phyloP scores from a whole-genome alignment of 2,329 filamentous ascomycete genomes.

The Colletotrichum musae region DNA sequence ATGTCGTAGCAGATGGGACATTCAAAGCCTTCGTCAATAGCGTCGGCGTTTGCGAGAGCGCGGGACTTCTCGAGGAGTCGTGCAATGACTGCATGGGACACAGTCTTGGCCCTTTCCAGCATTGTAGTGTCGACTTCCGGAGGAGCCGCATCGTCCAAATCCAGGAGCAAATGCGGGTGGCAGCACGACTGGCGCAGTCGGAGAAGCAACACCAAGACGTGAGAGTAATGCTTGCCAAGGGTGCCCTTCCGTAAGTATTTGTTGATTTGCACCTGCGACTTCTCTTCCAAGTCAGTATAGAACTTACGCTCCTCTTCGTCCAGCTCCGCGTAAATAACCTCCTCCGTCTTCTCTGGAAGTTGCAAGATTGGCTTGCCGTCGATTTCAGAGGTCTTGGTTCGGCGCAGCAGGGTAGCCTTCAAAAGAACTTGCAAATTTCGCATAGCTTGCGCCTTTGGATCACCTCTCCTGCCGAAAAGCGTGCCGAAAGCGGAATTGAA shows the following conservation, averaged over 20 bases:
- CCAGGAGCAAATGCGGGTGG: constrained; percentile 78
- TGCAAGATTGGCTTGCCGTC: constrained; percentile 83
- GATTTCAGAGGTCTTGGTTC: constrained; percentile 84
- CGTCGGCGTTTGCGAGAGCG: constrained; percentile 53
- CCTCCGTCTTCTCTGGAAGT: constrained; percentile 76
- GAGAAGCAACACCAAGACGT: constrained; percentile 83
- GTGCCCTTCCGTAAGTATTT: constrained; percentile 79
- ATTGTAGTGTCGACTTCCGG: constrained; percentile 64
- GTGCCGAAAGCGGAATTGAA: constrained; percentile 70
- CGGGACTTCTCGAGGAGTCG: constrained; percentile 65
- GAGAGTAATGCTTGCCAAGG: constrained; percentile 81
- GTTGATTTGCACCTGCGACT: constrained; percentile 80
- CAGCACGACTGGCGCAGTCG: constrained; percentile 87
- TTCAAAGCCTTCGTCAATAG: constrained; percentile 68
- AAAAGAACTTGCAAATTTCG: constrained; percentile 80
- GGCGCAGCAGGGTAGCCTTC: constrained; percentile 84
- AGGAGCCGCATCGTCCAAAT: constrained; percentile 56
- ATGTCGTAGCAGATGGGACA: constrained; percentile 88
- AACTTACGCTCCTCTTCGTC: constrained; percentile 74
- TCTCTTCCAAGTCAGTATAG: constrained; percentile 76
- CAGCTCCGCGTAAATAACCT: constrained; percentile 75
- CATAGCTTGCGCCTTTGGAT: constrained; percentile 76
- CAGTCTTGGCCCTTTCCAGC: constrained; percentile 71
- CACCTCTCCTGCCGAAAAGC: constrained; percentile 54
- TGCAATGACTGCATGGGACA: constrained; percentile 73